Evolutionary conservation across 345 rosid species (phyloP).

Genomic region (Aquilaria sinensis): DNA sequence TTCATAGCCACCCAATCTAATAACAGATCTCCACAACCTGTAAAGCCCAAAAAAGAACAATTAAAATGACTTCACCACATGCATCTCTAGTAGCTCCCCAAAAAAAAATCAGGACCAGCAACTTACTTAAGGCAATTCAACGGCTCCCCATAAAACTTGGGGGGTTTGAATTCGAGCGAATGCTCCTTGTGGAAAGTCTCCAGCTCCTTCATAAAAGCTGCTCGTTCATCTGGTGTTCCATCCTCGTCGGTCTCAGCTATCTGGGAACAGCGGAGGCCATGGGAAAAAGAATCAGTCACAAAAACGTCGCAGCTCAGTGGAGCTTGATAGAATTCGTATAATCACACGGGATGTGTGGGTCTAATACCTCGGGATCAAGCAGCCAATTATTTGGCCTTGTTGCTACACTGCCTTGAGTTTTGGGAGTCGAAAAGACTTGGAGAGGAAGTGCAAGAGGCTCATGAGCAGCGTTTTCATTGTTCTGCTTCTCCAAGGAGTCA

Average conservation of each 20-base stretch:
- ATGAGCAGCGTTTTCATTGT: constrained; percentile 16
- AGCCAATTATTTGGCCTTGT: constrained; percentile 54
- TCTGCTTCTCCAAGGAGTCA: constrained; percentile 20
- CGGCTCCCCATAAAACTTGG: constrained; percentile 71
- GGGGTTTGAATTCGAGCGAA: constrained; percentile 64
- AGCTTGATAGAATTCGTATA: too few relatives aligned
- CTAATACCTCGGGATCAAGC: constrained; percentile 52
- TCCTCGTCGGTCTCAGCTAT: constrained; percentile 46
- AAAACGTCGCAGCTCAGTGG: background rate
- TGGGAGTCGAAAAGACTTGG: constrained; percentile 10
- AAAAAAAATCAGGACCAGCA: constrained; percentile 13
- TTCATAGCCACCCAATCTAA: constrained; percentile 80
- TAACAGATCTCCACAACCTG: constrained; percentile 84
- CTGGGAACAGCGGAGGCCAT: constrained; percentile 20
- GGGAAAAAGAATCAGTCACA: constrained; percentile 8
- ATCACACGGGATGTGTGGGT: background rate
- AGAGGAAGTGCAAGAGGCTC: constrained; percentile 18
- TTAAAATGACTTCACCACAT: constrained; percentile 13
- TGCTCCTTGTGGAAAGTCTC: constrained; percentile 51
- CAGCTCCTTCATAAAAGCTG: constrained; percentile 64
- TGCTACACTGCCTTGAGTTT: constrained; percentile 23
- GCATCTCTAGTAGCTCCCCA: constrained; percentile 2
- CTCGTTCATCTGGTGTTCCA: constrained; percentile 65
- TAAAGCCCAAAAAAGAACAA: constrained; percentile 14
- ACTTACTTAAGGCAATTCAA: constrained; percentile 75